Evolutionary conservation across 2,329 filamentous ascomycete genomes (phyloP), one percentile per base, ranked within the genome.

Genomic region (Apiospora hydei): DNA sequence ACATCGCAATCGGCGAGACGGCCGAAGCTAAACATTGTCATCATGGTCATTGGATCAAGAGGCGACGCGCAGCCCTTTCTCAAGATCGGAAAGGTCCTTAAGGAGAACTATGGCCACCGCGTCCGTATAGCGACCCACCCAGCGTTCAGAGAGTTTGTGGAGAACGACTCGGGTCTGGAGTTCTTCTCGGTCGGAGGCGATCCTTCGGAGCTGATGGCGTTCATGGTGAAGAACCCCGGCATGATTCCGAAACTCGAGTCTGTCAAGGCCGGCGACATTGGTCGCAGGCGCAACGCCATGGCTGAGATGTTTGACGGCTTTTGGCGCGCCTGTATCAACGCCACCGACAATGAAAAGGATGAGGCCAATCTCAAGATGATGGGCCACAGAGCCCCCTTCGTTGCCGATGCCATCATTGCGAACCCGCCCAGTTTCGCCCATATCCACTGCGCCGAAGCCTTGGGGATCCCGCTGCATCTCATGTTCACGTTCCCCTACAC

Each of bases 401-500:
- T 93, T 21, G 91, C 91, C 0, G 91, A 96, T 78, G 92, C 90
- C n/a, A 96, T 96, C 76, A 96, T 96, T 73, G 93, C 94, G 0
- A 96, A 96, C 75, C 94, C 94, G 0, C 93, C 93, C 0, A 92
- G 89, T 74, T 94, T 95, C 80, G 92, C 92, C 0, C 93, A 95
- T 77, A 85, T 95, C 0, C 93, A 95, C 81, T 94, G 93, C 74
- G 94, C 94, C 0, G 93, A 96, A 81, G 90, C 92, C 38, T 81
- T 96, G 34, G 93, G 93, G 0, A 89, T 95, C 26, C 94, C 94
- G 0, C 81, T 96, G 2, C 93, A 95, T 78, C 84, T 98, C 74
- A 96, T 97, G 92, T 98, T 98, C 80, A 98, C 95, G 72, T 92
- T 95, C 72, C 93, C 93, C 0, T 95, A 94, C 77, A 93, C 90